Base-by-base conservation (phyloP, 2,329 filamentous ascomycete species). In the Fusarium tjaetaba region DNA sequence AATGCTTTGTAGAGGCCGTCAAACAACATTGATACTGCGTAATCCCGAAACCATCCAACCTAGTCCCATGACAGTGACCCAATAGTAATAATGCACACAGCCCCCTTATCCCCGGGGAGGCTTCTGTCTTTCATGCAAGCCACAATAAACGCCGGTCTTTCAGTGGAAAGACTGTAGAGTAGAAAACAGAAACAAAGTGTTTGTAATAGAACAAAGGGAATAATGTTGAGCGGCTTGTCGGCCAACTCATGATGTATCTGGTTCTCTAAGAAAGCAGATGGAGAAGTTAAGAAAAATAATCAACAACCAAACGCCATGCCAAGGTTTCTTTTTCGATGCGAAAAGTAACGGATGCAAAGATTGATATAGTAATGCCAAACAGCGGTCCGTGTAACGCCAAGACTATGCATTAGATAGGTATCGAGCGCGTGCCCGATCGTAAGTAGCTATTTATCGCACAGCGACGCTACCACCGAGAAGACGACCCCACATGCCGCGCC, bases 401-500 rank as follows among this genome's bases (percentile, higher is more conserved):
- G 48, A 51, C 46, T 68, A 73, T 77, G 67, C 71, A 71, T 72
- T 63, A 74, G 53, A 39, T 66, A 75, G 53, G 38, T 68, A 51
- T 67, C 38, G 49, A 65, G 43, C 52, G 45, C 14, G 57, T 65
- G 61, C 57, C 59, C 26, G 32, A 53, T 32, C 48, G 46, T 45
- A 61, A 38, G 30, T 51, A 53, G 34, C 51, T 22, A 48, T 70
- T 73, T 71, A 85, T 80, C 84, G 83, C 74, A 82, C 81, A 65
- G 82, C 77, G 71, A 85, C 82, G 58, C 83, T 80, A 57, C 82
- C 84, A 51, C 86, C 86, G 67, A 89, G 87, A 67, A 89, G 84
- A 46, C 88, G 86, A 39, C 85, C 86, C 80, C 87, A 87, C 82
- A 89, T 84, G 71, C 87, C 86, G 43, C 86, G 84, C 61, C 65